Evolutionary conservation across 2,329 filamentous ascomycete genomes (phyloP), one percentile per base, ranked within the genome.

Genomic region (Fusarium domesticum): DNA sequence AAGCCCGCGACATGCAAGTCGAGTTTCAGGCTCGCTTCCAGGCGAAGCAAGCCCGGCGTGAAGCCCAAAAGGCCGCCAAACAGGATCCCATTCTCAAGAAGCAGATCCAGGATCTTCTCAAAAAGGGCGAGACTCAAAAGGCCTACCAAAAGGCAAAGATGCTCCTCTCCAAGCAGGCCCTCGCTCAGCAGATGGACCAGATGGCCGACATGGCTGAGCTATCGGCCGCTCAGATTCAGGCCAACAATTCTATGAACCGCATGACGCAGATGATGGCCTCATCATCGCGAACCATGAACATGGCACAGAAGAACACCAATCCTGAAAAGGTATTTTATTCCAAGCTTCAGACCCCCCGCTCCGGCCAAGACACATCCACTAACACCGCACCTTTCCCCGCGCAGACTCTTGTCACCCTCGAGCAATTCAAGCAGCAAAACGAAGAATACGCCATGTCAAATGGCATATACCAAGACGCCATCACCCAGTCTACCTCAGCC

Each of bases 401-500:
- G 18, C 18, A 76, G 71, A 82, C 79, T 42, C 76, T 83, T 53
- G 67, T 77, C 37, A 80, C 79, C 6, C 73, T 82, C 53, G 79
- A 83, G 60, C 76, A 81, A 58, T 80, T 78, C 72, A 77, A 76
- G 63, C 68, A 74, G 51, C 79, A 82, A 60, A 82, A 81, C 67
- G 79, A 83, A 63, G 79, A 82, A 58, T 81, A 81, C 65, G 76
- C 77, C 65, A 78, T 83, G 70, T 76, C 72, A 63, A 81, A 80
- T 65, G 77, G 83, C 56, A 89, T 91, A 69, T 93, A 93, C 69
- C 88, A 92, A 67, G 89, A 91, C 62, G 87, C 89, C 47, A 92
- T 91, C 50, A 83, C 80, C 17, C 84, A 86, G 48, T 86, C 85
- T 30, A 95, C 89, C 2, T 65, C 87, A 68, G 60, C 85, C 72